A percentile compares a stretch with the other conserved stretches of the same genome.
These are phyloP conservation scores for Fusarium tupiense DNA, from an alignment of 2,329 filamentous ascomycete species.

Conservation along the genomic window DNA sequence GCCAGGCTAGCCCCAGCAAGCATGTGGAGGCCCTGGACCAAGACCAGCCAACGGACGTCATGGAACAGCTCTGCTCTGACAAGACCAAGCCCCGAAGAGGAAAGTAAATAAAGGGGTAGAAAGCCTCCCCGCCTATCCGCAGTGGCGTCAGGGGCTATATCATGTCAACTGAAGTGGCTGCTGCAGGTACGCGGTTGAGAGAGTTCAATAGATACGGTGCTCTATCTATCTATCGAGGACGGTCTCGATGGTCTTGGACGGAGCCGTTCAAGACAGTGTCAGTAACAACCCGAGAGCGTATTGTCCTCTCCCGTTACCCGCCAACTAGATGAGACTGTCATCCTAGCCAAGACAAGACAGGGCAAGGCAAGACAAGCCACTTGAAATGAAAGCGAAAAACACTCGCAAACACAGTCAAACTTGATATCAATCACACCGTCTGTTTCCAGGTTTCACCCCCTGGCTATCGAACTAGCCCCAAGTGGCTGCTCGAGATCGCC, in stretches of 20 bases:
- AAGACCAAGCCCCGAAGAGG: constrained; percentile 20
- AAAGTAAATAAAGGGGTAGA: constrained; percentile 38
- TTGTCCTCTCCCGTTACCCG: background rate
- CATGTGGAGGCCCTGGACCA: constrained; percentile 17
- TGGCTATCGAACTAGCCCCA: constrained; percentile 1
- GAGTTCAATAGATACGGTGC: background rate
- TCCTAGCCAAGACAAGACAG: background rate
- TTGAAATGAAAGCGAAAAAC: constrained; percentile 17
- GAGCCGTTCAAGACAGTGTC: constrained; percentile 16
- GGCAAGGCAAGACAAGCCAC: constrained; percentile 4
- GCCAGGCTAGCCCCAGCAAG: constrained; percentile 15
- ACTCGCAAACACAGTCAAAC: constrained; percentile 24
- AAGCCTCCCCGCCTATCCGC: constrained; percentile 26
- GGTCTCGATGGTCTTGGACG: background rate
- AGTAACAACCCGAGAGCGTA: constrained; percentile 17
- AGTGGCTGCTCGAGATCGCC: constrained; percentile 30
- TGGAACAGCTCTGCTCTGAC: constrained; percentile 18
- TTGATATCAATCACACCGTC: constrained; percentile 26
- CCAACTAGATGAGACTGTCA: background rate
- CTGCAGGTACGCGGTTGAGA: constrained; percentile 37
- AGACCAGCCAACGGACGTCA: constrained; percentile 22
- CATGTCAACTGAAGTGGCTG: constrained; percentile 17
- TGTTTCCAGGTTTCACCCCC: constrained; percentile 11
- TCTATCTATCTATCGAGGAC: background rate
- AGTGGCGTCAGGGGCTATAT: constrained; percentile 34